Percentiles rank a stretch among this genome's conserved stretches.
phyloP scores from a whole-genome alignment of 805 yeast species.

The Starmerella gropengiesseri region DNA sequence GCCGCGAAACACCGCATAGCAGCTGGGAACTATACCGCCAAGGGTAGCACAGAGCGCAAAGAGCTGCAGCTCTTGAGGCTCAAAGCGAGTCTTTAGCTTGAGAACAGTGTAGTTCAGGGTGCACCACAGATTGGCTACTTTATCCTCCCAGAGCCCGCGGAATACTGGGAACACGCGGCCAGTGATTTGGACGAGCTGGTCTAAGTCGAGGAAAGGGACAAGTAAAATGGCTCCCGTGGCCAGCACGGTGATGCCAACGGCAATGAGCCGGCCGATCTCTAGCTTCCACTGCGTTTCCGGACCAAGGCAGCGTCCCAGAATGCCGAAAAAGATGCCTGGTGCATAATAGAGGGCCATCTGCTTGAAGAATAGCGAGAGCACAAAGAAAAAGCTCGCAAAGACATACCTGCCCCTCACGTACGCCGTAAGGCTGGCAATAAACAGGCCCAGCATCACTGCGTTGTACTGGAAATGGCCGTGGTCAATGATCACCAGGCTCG shows the following conservation, averaged over 20 bases:
- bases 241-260: slow-evolving; percentile 56
- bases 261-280: slow-evolving; percentile 35
- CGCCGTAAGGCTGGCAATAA: slow-evolving; percentile 56
- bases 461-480: slow-evolving; percentile 98
- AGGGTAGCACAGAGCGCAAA: slow-evolving; percentile 34
- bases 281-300: slow-evolving; percentile 12
- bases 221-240: slow-evolving; percentile 42
- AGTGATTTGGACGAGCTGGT: slow-evolving; percentile 46
- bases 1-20: slow-evolving; percentile 37
- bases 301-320: slow-evolving; percentile 51
- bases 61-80: slow-evolving; percentile 47
- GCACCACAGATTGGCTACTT: slow-evolving; percentile 97
- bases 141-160: slow-evolving; percentile 92
- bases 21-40: slow-evolving; percentile 45
- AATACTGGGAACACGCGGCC: slow-evolving; percentile 79
- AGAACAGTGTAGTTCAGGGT: slow-evolving; percentile 61
- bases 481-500: slow-evolving; percentile 71
- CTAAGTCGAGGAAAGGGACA: slow-evolving; percentile 47
- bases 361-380: slow-evolving; percentile 69
- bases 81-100: slow-evolving; percentile 52
- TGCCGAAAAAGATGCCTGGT: slow-evolving; percentile 73
- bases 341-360: slow-evolving; percentile 94
- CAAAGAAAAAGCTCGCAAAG: slow-evolving; percentile 66
- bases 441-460: slow-evolving; percentile 83
- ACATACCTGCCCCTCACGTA: slow-evolving; percentile 49